Conservation (phyloP, 2,329 filamentous ascomycete species). For the Fusarium hainanense region DNA sequence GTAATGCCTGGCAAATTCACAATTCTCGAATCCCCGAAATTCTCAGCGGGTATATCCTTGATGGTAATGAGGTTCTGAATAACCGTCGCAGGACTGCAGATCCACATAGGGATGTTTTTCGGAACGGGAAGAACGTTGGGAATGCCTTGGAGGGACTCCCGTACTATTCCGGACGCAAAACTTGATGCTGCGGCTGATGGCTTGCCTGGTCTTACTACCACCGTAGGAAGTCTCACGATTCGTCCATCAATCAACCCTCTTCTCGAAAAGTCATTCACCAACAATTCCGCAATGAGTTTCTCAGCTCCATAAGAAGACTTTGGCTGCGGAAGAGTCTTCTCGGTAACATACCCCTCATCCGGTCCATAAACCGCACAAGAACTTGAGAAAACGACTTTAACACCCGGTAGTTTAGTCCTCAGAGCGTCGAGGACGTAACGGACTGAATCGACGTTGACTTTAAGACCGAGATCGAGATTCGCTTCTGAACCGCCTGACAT, state of each 20-base stretch:
- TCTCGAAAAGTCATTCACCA: slow-evolving; percentile 54
- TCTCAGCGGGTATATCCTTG: slow-evolving; percentile 54
- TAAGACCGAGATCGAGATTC: slow-evolving; percentile 64
- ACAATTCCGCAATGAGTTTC: slow-evolving; percentile 69
- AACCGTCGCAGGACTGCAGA: slow-evolving; percentile 63
- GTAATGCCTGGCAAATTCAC: slow-evolving; percentile 65
- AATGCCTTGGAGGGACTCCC: slow-evolving; percentile 62
- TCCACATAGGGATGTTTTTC: slow-evolving; percentile 59
- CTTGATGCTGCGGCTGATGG: slow-evolving; percentile 70
- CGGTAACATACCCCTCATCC: slow-evolving; percentile 25
- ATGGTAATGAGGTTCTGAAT: slow-evolving; percentile 61
- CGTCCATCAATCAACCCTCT: slow-evolving; percentile 67
- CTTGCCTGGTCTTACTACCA: slow-evolving; percentile 69
- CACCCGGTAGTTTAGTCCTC: slow-evolving; percentile 56
- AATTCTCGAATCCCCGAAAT: slow-evolving; percentile 54
- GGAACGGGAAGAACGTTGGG: slow-evolving; percentile 61
- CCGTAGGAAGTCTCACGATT: slow-evolving; percentile 67
- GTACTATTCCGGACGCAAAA: slow-evolving; percentile 71
- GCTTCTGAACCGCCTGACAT: slow-evolving; percentile 72
- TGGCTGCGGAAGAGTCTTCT: slow-evolving; percentile 54
- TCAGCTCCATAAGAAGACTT: slow-evolving; percentile 71
- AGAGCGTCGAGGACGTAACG: slow-evolving; percentile 64
- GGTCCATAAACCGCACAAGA: slow-evolving; percentile 69
- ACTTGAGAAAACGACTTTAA: slow-evolving; percentile 67
- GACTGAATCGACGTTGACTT: slow-evolving; percentile 69